Evolutionary conservation across 768 basidiomycete genomes (phyloP), one percentile per base, ranked within the genome.

Genomic region (Leccinum truebloodii): DNA sequence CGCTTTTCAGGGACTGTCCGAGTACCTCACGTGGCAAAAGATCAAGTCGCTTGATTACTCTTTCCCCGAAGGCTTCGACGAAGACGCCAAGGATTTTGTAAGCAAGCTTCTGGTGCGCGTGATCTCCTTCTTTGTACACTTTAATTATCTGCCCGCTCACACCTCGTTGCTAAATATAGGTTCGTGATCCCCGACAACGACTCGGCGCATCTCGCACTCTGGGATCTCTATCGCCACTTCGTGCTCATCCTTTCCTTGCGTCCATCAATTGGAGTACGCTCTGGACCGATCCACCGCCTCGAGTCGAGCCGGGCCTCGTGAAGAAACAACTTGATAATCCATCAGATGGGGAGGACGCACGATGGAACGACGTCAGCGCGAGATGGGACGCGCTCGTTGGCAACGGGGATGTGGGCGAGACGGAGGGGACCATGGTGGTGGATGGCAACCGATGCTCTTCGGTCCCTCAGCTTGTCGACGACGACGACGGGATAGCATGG

Each of bases 11-110:
- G 95, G 90, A 4, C 79, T 87, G 6, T 94, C 95, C 0, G 94
- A 98, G 61, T 98, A 95, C 70, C 84, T 97, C 60, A 97, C 91
- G 34, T 95, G 94, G 84, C 89, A 97, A 70, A 94, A 94, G 77
- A 92, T 98, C 76, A 90, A 95, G 75, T 82, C 86, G 50, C 79
- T 92, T 52, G 90, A 96, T 50, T 98, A 94, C 76, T 79, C 84
- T 22, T 92, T 95, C 70, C 94, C 96, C 0, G 87, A 89, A 9
- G 89, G 85, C 1, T 95, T 97, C 67, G 92, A 96, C 68, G 78
- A 81, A 50, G 81, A 88, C 44, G 94, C 94, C 4, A 84, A 85
- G 65, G 92, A 94, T 73, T 80, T 99, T 52, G 82, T 98, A 20
- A 80, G 84, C 66, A 81, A 80, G 58, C 81, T 98, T 5, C 76